phyloP scores from a whole-genome alignment of 2,329 filamentous ascomycete genomes.

The Pyricularia sp. region DNA sequence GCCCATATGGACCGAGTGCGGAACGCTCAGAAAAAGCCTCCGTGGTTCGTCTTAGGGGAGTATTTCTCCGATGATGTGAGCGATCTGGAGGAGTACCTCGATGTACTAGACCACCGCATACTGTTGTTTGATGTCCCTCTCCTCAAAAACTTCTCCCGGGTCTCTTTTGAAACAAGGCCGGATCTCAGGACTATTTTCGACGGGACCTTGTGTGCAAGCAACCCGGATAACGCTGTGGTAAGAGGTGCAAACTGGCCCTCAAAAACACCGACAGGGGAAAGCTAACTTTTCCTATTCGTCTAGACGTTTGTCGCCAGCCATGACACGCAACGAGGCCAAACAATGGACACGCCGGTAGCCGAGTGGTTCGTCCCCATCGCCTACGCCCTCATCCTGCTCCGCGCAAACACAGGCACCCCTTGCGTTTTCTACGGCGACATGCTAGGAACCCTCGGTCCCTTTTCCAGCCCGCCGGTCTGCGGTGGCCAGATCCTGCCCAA shows the following conservation, averaged over 20 bases:
- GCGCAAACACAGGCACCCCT: constrained; percentile 46
- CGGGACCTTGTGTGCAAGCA: constrained; percentile 39
- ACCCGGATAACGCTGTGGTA: constrained; percentile 48
- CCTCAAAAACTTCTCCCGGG: constrained; percentile 52
- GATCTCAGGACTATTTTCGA: constrained; percentile 55
- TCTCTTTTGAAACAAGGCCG: constrained; percentile 39
- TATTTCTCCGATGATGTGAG: constrained; percentile 24
- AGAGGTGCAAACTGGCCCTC: constrained; percentile 20
- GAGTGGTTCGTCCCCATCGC: constrained; percentile 56
- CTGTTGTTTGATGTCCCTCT: constrained; percentile 57
- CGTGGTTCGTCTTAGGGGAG: constrained; percentile 58
- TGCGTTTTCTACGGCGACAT: constrained; percentile 65
- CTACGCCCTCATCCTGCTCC: constrained; percentile 58
- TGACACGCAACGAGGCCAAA: constrained; percentile 21
- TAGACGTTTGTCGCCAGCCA: background rate
- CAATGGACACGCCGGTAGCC: too few relatives aligned
- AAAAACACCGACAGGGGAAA: too few relatives aligned
- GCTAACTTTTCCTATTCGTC: too few relatives aligned
- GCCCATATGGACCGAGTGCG: constrained; percentile 25
- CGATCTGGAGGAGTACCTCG: constrained; percentile 49
- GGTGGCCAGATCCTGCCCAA: constrained; percentile 28
- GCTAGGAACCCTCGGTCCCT: constrained; percentile 46
- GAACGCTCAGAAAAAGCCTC: constrained; percentile 13
- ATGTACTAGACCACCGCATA: constrained; percentile 45
- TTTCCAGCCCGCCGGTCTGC: constrained; percentile 14